These are phyloP conservation scores for Trifolium pratense DNA, from an alignment of 306 rosid species.

Conservation along the genomic window DNA sequence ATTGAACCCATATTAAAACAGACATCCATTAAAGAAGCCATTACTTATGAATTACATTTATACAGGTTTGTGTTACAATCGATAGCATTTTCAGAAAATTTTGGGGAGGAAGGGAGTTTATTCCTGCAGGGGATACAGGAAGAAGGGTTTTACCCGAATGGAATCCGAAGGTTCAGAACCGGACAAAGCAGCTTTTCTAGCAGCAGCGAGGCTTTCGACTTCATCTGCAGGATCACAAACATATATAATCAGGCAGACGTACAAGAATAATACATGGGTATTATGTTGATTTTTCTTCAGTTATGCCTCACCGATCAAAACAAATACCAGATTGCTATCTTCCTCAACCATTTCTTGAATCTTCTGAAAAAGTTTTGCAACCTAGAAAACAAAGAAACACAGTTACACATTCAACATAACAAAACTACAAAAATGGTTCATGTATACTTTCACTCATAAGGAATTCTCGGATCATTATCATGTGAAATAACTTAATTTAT, in stretches of 20 bases:
- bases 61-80: constrained; percentile 8
- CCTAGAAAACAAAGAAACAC: constrained; percentile 54
- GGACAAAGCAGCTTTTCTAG: constrained; percentile 94
- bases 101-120: constrained; percentile 11
- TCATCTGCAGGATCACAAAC: constrained; percentile 71
- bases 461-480: not conserved
- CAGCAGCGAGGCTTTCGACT: constrained; percentile 98
- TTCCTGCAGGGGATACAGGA: constrained; percentile 27
- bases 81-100: constrained; percentile 9
- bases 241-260: constrained; percentile 36
- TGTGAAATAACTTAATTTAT: not conserved
- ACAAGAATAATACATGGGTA: constrained; percentile 38
- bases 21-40: constrained; percentile 7
- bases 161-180: constrained; percentile 99
- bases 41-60: constrained; percentile 22
- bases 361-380: constrained; percentile 90
- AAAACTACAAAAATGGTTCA: constrained; percentile 34
- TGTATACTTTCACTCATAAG: no score
- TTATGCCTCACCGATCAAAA: constrained; percentile 90
- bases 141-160: constrained; percentile 72
- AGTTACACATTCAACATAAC: constrained; percentile 14
- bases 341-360: constrained; percentile 85
- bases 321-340: constrained; percentile 96
- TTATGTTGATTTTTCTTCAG: constrained; percentile 36
- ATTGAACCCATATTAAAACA: constrained; percentile 31